phyloP scores from a whole-genome alignment of 805 yeast species.

The Candida taoyuanica region DNA sequence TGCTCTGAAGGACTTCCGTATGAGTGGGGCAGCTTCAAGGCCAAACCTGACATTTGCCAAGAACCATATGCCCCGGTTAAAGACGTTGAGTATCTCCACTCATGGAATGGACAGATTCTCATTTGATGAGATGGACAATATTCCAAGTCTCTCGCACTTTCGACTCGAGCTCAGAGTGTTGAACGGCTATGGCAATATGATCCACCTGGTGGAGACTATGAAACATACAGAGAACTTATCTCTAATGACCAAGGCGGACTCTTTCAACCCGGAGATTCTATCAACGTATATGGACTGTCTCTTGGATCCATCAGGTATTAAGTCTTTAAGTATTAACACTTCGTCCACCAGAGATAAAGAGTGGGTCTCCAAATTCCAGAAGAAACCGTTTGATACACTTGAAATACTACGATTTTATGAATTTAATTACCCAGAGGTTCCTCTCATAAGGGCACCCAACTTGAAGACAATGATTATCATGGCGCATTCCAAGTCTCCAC shows the following conservation, averaged over 20 bases:
- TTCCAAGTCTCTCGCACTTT: neutral
- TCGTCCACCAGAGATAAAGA: neutral
- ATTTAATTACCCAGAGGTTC: neutral
- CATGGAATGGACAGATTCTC: conserved; percentile 4
- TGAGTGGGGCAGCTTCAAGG: neutral
- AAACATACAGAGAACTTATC: conserved; percentile 2
- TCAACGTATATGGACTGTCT: neutral
- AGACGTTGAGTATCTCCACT: conserved; percentile 3
- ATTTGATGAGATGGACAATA: neutral
- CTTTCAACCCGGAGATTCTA: neutral
- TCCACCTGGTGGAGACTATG: conserved; percentile 5
- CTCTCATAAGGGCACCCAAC: neutral
- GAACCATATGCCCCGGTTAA: conserved; percentile 8
- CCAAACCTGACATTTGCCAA: conserved; percentile 1
- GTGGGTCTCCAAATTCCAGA: neutral
- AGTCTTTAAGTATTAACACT: neutral
- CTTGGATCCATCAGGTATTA: neutral
- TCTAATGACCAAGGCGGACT: conserved; percentile 1
- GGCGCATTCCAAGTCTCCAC: neutral
- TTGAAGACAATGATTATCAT: neutral
- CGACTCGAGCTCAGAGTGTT: conserved; percentile 5
- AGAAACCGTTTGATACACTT: neutral
- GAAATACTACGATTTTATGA: neutral
- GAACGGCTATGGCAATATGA: conserved; percentile 2
- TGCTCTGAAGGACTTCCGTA: neutral